A percentile compares a stretch with the other conserved stretches of the same genome.
Conservation (phyloP, 495 filamentous ascomycete species). For the Hypoxylon lienhwacheense region DNA sequence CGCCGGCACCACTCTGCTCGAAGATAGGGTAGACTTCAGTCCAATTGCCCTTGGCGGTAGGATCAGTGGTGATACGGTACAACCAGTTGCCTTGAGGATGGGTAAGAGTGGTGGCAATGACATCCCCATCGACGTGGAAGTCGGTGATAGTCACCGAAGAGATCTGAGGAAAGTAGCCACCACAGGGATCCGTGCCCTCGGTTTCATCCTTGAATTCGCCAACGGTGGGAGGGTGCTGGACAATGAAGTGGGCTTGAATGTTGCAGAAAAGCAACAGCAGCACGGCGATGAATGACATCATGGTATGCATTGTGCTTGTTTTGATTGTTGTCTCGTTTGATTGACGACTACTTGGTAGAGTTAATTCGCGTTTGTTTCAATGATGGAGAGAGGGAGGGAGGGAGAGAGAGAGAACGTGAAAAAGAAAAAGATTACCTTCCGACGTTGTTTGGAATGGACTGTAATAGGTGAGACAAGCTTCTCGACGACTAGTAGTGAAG, state of each 20-base stretch:
- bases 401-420: neutral
- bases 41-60: constrained; percentile 50
- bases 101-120: constrained; percentile 42
- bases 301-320: constrained; percentile 21
- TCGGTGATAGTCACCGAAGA: constrained; percentile 41
- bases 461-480: constrained; percentile 15
- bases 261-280: constrained; percentile 40
- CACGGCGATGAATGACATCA: constrained; percentile 6
- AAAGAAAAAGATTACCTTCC: constrained; percentile 8
- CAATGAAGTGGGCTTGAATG: constrained; percentile 50
- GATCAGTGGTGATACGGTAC: constrained; percentile 53
- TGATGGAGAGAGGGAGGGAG: too few species aligned
- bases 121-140: constrained; percentile 56
- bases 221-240: constrained; percentile 48
- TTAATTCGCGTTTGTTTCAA: too few species aligned
- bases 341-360: too few species aligned
- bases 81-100: constrained; percentile 54
- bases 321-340: too few species aligned
- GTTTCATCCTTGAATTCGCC: constrained; percentile 50
- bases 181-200: constrained; percentile 49
- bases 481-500: constrained; percentile 6
- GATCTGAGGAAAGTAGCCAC: constrained; percentile 48
- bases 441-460: constrained; percentile 4
- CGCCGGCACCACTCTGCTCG: constrained; percentile 49
- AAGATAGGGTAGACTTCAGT: constrained; percentile 50